These are phyloP conservation scores for Fusarium sp. DNA, from an alignment of 2,329 filamentous ascomycete species.

Conservation along the genomic window DNA sequence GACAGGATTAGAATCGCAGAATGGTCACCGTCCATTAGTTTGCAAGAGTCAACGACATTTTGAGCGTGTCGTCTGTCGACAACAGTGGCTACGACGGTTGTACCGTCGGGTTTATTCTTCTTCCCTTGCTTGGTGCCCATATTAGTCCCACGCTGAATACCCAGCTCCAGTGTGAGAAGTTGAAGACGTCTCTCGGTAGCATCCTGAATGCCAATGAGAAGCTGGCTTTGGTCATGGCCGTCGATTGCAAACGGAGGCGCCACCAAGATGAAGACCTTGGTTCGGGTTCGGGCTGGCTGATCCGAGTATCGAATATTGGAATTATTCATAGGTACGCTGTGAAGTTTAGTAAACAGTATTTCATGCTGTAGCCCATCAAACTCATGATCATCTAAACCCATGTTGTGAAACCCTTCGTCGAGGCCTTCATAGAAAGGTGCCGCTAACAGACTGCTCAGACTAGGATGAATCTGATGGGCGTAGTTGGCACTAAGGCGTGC, in stretches of 20 bases:
- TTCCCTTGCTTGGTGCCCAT: slow-evolving; percentile 31
- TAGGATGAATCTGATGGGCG: slow-evolving; percentile 57
- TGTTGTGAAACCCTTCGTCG: slow-evolving; percentile 75
- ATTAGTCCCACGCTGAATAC: slow-evolving; percentile 50
- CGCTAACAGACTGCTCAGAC: slow-evolving; percentile 70
- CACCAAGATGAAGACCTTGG: slow-evolving; percentile 72
- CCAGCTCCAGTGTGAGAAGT: slow-evolving; percentile 69
- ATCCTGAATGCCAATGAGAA: slow-evolving; percentile 76
- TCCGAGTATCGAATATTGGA: slow-evolving; percentile 67
- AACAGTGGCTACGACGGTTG: slow-evolving; percentile 43
- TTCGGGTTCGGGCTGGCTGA: slow-evolving; percentile 61
- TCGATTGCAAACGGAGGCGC: slow-evolving; percentile 65
- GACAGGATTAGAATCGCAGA: slow-evolving; percentile 76
- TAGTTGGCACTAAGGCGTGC: slow-evolving; percentile 52
- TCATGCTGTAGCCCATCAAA: slow-evolving; percentile 76
- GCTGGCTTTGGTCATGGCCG: slow-evolving; percentile 60
- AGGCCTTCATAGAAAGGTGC: slow-evolving; percentile 74
- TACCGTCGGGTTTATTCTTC: slow-evolving; percentile 30
- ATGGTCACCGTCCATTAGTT: slow-evolving; percentile 70
- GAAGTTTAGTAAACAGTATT: slow-evolving; percentile 75
- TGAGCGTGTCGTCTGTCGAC: slow-evolving; percentile 66
- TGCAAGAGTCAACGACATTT: slow-evolving; percentile 77
- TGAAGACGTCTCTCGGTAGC: slow-evolving; percentile 71
- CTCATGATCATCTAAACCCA: slow-evolving; percentile 76
- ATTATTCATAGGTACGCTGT: slow-evolving; percentile 70